Evolutionary conservation across 2,329 filamentous ascomycete genomes (phyloP).

Genomic region (Xylaria sp.): DNA sequence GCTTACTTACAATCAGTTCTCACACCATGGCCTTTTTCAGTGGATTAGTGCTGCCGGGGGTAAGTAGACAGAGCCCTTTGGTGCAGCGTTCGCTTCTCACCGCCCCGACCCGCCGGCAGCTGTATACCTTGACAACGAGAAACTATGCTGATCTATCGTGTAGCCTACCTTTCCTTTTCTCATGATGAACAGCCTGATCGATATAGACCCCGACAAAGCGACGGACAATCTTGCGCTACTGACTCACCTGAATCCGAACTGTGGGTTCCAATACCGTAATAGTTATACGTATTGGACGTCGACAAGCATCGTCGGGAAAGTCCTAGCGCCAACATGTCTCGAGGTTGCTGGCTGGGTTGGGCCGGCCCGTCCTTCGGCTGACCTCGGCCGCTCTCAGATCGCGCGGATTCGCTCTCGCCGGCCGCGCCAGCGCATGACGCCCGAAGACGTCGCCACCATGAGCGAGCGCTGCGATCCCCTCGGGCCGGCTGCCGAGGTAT

Average conservation of each 20-base stretch:
- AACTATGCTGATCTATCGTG: conserved; percentile 28
- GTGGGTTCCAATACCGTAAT: conserved; percentile 79
- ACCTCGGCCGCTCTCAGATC: conserved; percentile 75
- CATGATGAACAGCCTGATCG: conserved; percentile 81
- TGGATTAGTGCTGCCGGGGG: conserved; percentile 75
- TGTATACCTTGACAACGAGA: not conserved
- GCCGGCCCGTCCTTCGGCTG: conserved; percentile 73
- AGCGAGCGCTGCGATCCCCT: conserved; percentile 73
- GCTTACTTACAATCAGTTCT: conserved; percentile 69
- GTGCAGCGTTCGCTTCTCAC: not conserved
- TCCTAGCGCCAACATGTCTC: conserved; percentile 76
- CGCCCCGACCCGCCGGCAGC: not conserved
- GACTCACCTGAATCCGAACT: conserved; percentile 73
- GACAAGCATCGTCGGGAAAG: conserved; percentile 77
- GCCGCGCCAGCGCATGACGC: conserved; percentile 65
- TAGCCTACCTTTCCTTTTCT: conserved; percentile 74
- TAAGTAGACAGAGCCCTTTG: conserved; percentile 51
- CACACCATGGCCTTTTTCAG: conserved; percentile 83
- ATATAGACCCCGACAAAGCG: conserved; percentile 75
- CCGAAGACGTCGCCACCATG: conserved; percentile 73
- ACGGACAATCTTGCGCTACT: conserved; percentile 73
- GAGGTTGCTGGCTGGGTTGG: conserved; percentile 79
- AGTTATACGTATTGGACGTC: conserved; percentile 82
- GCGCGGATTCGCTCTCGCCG: conserved; percentile 71
- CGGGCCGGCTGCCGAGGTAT: conserved; percentile 69